Conservation (phyloP, 768 basidiomycete species). For the Tulasnella sp. region DNA sequence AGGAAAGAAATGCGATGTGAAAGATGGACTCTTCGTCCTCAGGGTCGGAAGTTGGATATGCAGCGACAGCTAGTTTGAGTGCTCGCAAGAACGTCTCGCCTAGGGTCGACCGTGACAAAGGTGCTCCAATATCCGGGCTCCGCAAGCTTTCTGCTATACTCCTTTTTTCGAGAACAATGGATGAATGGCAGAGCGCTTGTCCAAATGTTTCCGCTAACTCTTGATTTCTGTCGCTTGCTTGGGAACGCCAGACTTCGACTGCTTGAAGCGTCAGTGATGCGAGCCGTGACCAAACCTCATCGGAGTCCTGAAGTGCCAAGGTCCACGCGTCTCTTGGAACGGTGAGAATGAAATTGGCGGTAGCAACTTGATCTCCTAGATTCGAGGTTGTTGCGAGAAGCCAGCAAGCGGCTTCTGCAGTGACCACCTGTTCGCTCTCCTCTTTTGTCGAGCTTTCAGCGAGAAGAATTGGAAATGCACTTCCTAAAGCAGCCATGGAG, state of each 20-base stretch:
- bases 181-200: background rate
- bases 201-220: background rate
- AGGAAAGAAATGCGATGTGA: background rate
- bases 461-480: background rate
- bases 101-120: background rate
- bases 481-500: too few species aligned
- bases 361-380: background rate
- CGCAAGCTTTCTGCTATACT: background rate
- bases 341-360: background rate
- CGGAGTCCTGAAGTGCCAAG: background rate
- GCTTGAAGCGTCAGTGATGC: background rate
- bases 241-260: background rate
- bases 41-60: background rate
- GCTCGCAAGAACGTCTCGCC: background rate
- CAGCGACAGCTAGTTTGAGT: background rate
- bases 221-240: background rate
- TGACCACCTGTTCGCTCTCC: background rate
- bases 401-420: background rate
- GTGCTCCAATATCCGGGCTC: background rate
- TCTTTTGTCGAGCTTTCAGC: background rate
- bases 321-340: background rate
- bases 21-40: background rate
- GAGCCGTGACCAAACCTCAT: background rate
- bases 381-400: background rate
- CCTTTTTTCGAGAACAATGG: background rate